Base-by-base conservation (phyloP, 495 filamentous ascomycete genomes). In the Penicillium odoratum region DNA sequence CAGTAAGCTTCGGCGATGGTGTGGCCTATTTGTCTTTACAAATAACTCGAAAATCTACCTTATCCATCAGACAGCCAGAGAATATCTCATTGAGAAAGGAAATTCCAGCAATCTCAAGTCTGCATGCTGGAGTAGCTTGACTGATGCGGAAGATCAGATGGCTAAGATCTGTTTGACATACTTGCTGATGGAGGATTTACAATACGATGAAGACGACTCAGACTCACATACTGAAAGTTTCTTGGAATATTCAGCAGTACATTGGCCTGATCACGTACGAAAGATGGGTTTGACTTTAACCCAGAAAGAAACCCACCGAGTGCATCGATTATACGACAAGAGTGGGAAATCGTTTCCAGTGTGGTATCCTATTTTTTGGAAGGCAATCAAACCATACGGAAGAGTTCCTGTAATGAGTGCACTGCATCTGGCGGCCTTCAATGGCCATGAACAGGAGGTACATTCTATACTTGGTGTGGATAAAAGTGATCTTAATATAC, bases 1-100 rank as follows among this genome's bases (percentile, higher is more conserved):
- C 16, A 45, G 42, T 15, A 59, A 56, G 18, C 56, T 81, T 3
- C 72, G 69, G 36, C 53, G 58, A 16, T 29, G 76, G 13, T 79
- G 74, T 48, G 70, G 75, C 3, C 65, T 72, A 10, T 76, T 81
- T 45, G 59, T 81, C 4, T 65, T 65, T 21, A 60, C 76, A 1
- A 65, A 70, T n/a, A 64, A 74, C 46, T 68, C 64, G 7, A 67
- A 63, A 26, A 58, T 79, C 16, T 75, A 72, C 55, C 63, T 73
- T 0, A 64, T 73, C 18, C 69, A 74, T 56, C 65, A 74, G 50
- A 73, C 68, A 30, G 72, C 63, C 0, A 69, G 61, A 16, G 70
- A 74, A 26, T 74, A 68, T 57, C 51, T 72, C 33, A 31, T 63
- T 1, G 21, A 29, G 11, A 51, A 65, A 47, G 50, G 26, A 28